These are phyloP conservation scores for Fusarium coicis DNA, from an alignment of 2,329 filamentous ascomycete genomes.

Conservation along the genomic window DNA sequence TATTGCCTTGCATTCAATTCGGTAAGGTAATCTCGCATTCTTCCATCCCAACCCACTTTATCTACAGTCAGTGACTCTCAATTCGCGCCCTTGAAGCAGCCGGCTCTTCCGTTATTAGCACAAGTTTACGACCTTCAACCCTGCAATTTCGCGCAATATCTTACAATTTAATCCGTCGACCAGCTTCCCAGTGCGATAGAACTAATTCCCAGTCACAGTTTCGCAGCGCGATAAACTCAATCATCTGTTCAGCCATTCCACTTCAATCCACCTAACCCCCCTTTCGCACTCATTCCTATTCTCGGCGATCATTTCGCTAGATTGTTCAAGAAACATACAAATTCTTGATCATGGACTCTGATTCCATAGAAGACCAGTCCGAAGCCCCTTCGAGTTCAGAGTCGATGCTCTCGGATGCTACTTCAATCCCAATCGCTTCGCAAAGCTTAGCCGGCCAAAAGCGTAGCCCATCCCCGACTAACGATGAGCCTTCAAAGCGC, in stretches of 20 bases:
- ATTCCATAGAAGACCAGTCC: fast-evolving
- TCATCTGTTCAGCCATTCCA: fast-evolving
- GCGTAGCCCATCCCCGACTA: neutral
- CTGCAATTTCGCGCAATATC: neutral
- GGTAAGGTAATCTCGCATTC: too few relatives aligned
- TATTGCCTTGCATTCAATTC: too few relatives aligned
- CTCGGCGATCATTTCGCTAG: neutral
- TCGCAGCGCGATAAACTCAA: neutral
- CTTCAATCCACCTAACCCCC: too few relatives aligned
- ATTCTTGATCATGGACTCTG: neutral
- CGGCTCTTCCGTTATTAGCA: neutral
- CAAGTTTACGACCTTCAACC: neutral
- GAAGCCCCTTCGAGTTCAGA: neutral
- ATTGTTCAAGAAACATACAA: fast-evolving
- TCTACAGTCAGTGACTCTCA: neutral
- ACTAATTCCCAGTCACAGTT: fast-evolving
- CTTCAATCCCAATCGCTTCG: neutral
- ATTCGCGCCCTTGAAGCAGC: fast-evolving
- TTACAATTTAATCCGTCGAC: fast-evolving
- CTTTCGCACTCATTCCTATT: neutral
- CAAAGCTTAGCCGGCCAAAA: neutral
- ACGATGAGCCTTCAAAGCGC: neutral
- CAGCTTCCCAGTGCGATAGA: fast-evolving
- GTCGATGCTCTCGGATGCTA: fast-evolving
- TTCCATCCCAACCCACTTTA: too few relatives aligned